Evolutionary conservation across 345 rosid species (phyloP).

Genomic region (Firmiana major): DNA sequence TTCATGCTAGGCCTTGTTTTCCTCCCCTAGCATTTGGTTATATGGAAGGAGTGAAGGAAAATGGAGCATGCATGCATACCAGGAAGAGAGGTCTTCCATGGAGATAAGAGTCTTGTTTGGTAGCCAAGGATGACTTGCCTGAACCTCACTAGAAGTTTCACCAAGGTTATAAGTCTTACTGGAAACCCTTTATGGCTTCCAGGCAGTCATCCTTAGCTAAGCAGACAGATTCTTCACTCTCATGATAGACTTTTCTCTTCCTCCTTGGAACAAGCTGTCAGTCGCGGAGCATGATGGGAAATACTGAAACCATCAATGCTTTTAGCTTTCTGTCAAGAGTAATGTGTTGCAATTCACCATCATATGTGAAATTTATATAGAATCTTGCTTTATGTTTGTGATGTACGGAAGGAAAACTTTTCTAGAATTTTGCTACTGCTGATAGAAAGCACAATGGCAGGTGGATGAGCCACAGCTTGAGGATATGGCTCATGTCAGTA

Average conservation of each 20-base stretch:
- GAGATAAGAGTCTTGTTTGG: constrained; percentile 11
- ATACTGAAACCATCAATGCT: not conserved
- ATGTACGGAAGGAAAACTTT: not conserved
- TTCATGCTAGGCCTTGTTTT: constrained; percentile 22
- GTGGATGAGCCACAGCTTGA: constrained; percentile 10
- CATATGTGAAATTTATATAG: not conserved
- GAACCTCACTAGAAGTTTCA: not conserved
- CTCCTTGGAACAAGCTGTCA: not conserved
- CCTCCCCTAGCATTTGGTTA: not conserved
- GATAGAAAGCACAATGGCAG: not conserved
- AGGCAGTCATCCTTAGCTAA: constrained; percentile 45
- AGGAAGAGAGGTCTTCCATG: constrained; percentile 22
- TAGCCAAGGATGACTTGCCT: constrained; percentile 27
- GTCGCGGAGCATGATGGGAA: not conserved
- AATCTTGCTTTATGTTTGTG: not conserved
- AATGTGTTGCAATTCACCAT: not conserved
- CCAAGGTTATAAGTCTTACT: not conserved
- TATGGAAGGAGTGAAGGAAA: not conserved
- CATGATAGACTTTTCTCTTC: constrained; percentile 41
- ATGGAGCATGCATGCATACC: not conserved
- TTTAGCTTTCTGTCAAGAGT: not conserved
- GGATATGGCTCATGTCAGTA: constrained; percentile 13
- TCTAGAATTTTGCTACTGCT: not conserved
- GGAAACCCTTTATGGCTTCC: not conserved
- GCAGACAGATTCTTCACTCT: constrained; percentile 31